Percentiles rank a stretch among this genome's conserved stretches.
Conservation (phyloP, 2,329 filamentous ascomycete genomes). For the Diaporthe sp. region DNA sequence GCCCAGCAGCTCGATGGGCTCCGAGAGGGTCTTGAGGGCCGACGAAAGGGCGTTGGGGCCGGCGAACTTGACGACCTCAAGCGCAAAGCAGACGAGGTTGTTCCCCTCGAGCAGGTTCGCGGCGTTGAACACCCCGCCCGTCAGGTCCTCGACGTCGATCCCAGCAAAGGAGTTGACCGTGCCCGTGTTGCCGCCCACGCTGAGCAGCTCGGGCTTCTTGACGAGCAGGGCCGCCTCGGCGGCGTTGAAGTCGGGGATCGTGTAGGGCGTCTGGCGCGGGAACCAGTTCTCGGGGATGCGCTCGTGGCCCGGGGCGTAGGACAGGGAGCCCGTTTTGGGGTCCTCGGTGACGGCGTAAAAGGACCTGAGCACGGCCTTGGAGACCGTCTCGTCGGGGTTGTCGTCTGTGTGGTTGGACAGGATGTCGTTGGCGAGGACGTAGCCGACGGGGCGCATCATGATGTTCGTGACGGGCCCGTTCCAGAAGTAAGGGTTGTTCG, state of each 20-base stretch:
- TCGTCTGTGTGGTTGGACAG: constrained; percentile 49
- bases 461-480: constrained; percentile 47
- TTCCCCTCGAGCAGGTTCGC: constrained; percentile 47
- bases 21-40: constrained; percentile 4
- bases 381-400: constrained; percentile 52
- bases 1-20: not conserved
- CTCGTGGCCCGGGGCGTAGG: constrained; percentile 52
- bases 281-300: constrained; percentile 57
- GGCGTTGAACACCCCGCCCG: constrained; percentile 46
- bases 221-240: constrained; percentile 21
- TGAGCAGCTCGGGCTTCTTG: constrained; percentile 40
- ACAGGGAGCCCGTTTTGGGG: constrained; percentile 42
- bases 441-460: constrained; percentile 46
- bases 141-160: constrained; percentile 46
- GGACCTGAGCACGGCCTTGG: constrained; percentile 53
- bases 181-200: constrained; percentile 49
- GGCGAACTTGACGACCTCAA: constrained; percentile 43
- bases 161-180: constrained; percentile 46
- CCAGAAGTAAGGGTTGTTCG: constrained; percentile 50
- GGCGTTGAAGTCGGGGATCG: constrained; percentile 46
- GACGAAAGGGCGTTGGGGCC: constrained; percentile 14
- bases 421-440: constrained; percentile 29
- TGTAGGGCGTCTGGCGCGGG: constrained; percentile 48
- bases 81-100: constrained; percentile 55
- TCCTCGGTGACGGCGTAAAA: constrained; percentile 49